Base-by-base conservation (phyloP, 352 stramenopile genomes). In the Lagenidium giganteum region DNA sequence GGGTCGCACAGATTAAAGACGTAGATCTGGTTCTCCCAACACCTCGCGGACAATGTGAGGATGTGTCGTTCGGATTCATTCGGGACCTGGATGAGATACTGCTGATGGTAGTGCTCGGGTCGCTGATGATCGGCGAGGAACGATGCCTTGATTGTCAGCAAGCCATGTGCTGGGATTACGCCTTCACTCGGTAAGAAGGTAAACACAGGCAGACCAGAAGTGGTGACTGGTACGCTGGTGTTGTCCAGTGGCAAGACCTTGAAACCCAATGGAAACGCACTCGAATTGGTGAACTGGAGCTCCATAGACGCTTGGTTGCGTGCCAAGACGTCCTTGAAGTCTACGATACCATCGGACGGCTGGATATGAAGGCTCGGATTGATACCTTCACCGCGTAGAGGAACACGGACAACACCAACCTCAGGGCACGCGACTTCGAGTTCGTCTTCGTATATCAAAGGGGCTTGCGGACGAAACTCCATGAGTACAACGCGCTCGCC, bases 1-100 rank as follows among this genome's bases (percentile, higher is more conserved):
- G 45, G 21, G 11, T 50, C 14, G 20, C 17, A 42, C 2, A 61
- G 72, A 14, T 60, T 64, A 26, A 74, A 77, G 6, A 87, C 60
- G 45, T 87, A 92, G 3, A 91, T 41, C 29, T 94, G 79, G 27
- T 83, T 78, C 43, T 90, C 79, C 74, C 79, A 90, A 49, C 79
- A 89, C 0, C 75, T 65, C 2, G 75, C 77, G n/a, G 66, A 59
- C 7, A 83, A 22, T 13, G 41, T 52, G 2, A 89, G 26, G 4
- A 87, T 17, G 44, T 92, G 70, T 2, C 68, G 61, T 34, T 94
- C 78, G 4, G 57, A 75, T 37, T 89, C 73, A 44, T 90, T 90
- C 0, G 82, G 77, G 2, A 91, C 79, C 35, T 82, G 59, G 27
- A 94, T 70, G 6, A 68, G 65, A 26, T 69, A 87, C 24, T 63